Percentiles rank a stretch among this genome's conserved stretches.
Conservation (phyloP, 345 rosid species). For the Eucalyptus tenuipes region DNA sequence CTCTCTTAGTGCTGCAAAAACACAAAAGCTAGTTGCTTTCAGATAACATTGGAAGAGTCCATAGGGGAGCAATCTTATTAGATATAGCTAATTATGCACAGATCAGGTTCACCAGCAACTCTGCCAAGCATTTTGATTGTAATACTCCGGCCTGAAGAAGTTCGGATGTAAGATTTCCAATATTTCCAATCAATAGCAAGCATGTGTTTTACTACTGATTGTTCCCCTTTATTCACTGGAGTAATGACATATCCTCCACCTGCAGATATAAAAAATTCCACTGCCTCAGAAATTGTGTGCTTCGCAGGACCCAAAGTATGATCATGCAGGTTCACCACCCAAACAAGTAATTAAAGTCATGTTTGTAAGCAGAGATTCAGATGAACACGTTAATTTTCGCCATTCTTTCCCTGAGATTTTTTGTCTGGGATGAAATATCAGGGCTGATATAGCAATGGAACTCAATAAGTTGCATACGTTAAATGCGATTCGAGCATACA, state of each 20-base stretch:
- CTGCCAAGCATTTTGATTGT: constrained; percentile 85
- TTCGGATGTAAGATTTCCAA: constrained; percentile 72
- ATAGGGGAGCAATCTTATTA: not conserved
- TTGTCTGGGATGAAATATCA: not conserved
- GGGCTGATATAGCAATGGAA: not conserved
- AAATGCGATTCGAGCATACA: constrained; percentile 37
- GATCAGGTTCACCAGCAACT: constrained; percentile 55
- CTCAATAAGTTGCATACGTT: not conserved
- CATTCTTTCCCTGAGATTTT: not conserved
- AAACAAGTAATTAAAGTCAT: not conserved
- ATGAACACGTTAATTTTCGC: not conserved
- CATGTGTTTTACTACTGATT: constrained; percentile 90
- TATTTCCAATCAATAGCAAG: constrained; percentile 95
- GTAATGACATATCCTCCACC: constrained; percentile 95
- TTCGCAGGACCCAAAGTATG: not conserved
- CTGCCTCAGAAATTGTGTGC: not conserved
- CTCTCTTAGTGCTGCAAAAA: constrained; percentile 65
- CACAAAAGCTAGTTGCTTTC: not conserved
- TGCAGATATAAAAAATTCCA: constrained; percentile 10
- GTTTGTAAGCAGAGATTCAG: not conserved
- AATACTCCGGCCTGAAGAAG: constrained; percentile 62
- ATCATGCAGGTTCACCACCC: not conserved
- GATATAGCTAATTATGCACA: not conserved
- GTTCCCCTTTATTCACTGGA: constrained; percentile 62
- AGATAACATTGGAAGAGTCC: not conserved